A percentile compares a stretch with the other conserved stretches of the same genome.
These are phyloP conservation scores for Boletus rubroflammeus DNA, from an alignment of 768 basidiomycete species.

Conservation along the genomic window DNA sequence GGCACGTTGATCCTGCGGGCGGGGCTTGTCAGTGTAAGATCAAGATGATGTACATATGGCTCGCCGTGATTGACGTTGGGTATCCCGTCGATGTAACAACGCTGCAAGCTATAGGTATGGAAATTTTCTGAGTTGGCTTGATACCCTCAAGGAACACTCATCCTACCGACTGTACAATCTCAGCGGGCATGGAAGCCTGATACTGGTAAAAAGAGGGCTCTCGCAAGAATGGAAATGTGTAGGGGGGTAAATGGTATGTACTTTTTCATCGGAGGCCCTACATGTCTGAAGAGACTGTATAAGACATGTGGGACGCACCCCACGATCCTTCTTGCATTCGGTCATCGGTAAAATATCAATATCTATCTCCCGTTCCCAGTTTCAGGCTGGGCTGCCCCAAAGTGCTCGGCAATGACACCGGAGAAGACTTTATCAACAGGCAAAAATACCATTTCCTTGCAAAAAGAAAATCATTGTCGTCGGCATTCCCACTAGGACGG, in stretches of 20 bases:
- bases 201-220: background rate
- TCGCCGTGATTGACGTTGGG: background rate
- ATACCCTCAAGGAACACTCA: background rate
- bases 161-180: background rate
- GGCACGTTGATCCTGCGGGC: background rate
- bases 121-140: background rate
- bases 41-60: background rate
- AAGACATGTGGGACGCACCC: too few relatives aligned
- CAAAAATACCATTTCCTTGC: too few relatives aligned
- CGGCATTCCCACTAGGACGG: too few relatives aligned
- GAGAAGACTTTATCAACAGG: too few relatives aligned
- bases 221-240: background rate
- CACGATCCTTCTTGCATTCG: too few relatives aligned
- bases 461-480: too few relatives aligned
- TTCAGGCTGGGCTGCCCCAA: too few relatives aligned
- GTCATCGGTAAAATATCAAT: too few relatives aligned
- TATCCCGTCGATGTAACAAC: background rate
- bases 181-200: too few relatives aligned
- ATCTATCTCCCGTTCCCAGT: too few relatives aligned
- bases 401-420: too few relatives aligned
- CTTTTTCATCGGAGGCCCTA: background rate
- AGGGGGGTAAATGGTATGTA: background rate
- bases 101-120: background rate
- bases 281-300: too few relatives aligned
- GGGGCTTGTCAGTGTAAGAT: background rate